These are phyloP conservation scores for Phytophthora lateralis DNA, from an alignment of 352 stramenopile species.

Conservation along the genomic window DNA sequence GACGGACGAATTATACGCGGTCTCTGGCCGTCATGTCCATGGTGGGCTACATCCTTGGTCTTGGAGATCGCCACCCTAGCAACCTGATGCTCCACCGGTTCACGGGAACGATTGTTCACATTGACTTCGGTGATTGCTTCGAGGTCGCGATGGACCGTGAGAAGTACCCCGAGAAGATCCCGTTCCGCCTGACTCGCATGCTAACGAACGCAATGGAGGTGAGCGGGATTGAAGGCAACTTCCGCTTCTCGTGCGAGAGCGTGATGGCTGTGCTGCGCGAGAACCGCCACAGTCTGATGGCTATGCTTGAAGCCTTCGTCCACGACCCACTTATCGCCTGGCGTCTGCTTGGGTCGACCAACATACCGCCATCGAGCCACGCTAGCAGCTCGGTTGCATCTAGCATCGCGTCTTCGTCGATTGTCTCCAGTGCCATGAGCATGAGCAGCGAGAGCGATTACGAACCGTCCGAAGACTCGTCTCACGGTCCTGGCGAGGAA, in stretches of 20 bases:
- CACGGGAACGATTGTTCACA: conserved; percentile 97
- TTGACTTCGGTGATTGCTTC: conserved; percentile 97
- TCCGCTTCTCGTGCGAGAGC: conserved; percentile 96
- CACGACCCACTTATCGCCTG: conserved; percentile 99
- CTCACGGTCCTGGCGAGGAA: conserved; percentile 8
- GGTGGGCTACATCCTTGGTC: conserved; percentile 98
- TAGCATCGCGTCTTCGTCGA: conserved; percentile 39
- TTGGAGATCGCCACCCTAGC: conserved; percentile 99
- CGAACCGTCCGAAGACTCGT: conserved; percentile 22
- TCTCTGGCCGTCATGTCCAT: conserved; percentile 99
- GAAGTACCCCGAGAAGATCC: conserved; percentile 99
- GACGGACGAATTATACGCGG: conserved; percentile 97
- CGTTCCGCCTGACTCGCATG: conserved; percentile 99
- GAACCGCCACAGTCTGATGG: conserved; percentile 98
- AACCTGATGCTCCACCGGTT: conserved; percentile 99
- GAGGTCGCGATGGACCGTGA: conserved; percentile 99
- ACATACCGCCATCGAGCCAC: conserved; percentile 49
- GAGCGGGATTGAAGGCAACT: conserved; percentile 98
- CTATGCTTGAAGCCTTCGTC: conserved; percentile 99
- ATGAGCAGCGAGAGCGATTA: conserved; percentile 38
- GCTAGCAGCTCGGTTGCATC: conserved; percentile 36
- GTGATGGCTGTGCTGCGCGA: conserved; percentile 98
- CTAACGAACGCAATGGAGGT: conserved; percentile 99
- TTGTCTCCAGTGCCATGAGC: conserved; percentile 36
- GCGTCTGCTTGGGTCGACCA: conserved; percentile 88